Evolutionary conservation across 768 basidiomycete genomes (phyloP).

Genomic region (Pleurotus giganteus): DNA sequence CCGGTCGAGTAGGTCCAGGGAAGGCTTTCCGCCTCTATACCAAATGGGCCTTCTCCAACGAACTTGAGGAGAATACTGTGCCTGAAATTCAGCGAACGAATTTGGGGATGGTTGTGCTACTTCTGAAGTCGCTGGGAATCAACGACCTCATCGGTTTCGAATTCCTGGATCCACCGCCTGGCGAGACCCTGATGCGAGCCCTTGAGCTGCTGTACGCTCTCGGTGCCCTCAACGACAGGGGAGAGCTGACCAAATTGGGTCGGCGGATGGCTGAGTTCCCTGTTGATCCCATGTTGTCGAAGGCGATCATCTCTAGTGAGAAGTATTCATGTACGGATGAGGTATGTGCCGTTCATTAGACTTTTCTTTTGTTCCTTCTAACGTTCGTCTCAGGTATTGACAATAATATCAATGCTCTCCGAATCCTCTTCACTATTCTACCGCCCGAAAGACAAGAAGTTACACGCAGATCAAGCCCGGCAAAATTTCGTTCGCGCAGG

Average conservation of each 20-base stretch:
- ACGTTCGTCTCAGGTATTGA: conserved; percentile 62
- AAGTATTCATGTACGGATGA: conserved; percentile 94
- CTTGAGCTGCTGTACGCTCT: conserved; percentile 93
- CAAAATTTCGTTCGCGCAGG: conserved; percentile 96
- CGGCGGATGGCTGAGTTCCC: conserved; percentile 99
- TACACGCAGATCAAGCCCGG: conserved; percentile 96
- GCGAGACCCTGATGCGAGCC: conserved; percentile 95
- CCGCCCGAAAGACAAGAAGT: conserved; percentile 96
- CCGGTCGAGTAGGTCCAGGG: conserved; percentile 96
- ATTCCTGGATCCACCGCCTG: conserved; percentile 97
- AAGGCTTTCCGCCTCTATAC: conserved; percentile 99
- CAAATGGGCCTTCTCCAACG: conserved; percentile 96
- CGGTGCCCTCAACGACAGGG: conserved; percentile 93
- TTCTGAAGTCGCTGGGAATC: conserved; percentile 96
- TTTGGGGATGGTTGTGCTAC: conserved; percentile 89
- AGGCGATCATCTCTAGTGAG: conserved; percentile 95
- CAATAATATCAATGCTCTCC: conserved; percentile 96
- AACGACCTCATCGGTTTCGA: conserved; percentile 98
- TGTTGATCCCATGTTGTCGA: conserved; percentile 96
- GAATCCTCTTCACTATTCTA: conserved; percentile 96
- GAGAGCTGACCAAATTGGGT: conserved; percentile 96
- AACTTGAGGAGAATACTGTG: conserved; percentile 94
- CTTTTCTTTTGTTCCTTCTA: neutral
- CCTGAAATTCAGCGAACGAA: conserved; percentile 99
- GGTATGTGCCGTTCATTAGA: conserved; percentile 41